These are phyloP conservation scores for Wickerhamiella kurtzmanii DNA, from an alignment of 805 yeast genomes.

Conservation along the genomic window DNA sequence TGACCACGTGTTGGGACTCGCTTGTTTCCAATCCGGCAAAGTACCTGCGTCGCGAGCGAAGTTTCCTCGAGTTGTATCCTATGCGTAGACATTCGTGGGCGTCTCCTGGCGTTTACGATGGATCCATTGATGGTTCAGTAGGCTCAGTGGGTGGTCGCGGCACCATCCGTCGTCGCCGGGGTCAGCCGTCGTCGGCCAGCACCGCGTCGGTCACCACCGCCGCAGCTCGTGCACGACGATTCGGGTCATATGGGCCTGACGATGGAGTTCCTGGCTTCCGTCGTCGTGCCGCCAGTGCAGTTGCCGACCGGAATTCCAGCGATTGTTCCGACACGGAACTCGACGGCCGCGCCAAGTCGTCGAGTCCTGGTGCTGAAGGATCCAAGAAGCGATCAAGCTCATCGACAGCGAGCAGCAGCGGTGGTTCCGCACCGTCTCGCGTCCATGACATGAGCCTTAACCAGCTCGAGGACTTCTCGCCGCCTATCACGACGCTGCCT, in stretches of 20 bases:
- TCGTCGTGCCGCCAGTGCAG: conserved; percentile 5
- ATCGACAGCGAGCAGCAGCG: not conserved
- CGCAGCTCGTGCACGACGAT: not conserved
- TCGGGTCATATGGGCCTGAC: not conserved
- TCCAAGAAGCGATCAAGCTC: not conserved
- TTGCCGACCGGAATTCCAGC: not conserved
- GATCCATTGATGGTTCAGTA: conserved; percentile 7
- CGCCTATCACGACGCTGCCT: conserved; percentile 53
- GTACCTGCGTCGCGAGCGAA: conserved; percentile 22
- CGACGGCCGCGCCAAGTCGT: conserved; percentile 1
- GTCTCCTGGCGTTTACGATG: not conserved
- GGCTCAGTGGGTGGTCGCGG: conserved; percentile 11
- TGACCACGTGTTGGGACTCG: conserved; percentile 23
- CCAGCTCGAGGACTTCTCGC: conserved; percentile 67
- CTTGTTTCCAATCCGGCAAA: conserved; percentile 21
- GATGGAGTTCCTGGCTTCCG: not conserved
- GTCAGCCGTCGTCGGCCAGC: conserved; percentile 5
- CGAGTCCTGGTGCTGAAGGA: not conserved
- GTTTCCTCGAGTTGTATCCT: conserved; percentile 22
- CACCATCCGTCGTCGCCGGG: conserved; percentile 6
- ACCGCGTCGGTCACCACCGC: not conserved
- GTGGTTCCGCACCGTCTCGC: conserved; percentile 14
- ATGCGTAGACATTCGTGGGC: conserved; percentile 24
- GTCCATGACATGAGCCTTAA: conserved; percentile 29
- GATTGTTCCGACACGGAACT: conserved; percentile 1